Conservation (phyloP, 176 grass and related monocot genomes). For the Lolium rigidum region DNA sequence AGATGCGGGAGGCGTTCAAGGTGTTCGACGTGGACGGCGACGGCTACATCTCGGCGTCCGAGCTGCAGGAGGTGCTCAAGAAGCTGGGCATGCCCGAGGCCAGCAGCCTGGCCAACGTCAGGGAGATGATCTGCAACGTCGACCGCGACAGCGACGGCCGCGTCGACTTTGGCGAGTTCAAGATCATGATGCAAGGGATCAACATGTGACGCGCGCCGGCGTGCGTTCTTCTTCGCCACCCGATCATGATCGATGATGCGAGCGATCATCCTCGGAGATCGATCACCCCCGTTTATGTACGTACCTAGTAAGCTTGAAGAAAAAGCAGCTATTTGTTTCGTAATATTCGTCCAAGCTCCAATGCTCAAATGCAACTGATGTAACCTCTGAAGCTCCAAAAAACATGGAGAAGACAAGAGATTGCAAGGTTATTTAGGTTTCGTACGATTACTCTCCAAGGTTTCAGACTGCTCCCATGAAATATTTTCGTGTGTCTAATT, state of each 20-base stretch:
- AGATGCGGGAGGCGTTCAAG: conserved; percentile 78
- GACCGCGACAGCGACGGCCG: conserved; percentile 63
- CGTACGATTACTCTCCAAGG: neutral
- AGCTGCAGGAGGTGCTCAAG: conserved; percentile 72
- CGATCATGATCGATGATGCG: neutral
- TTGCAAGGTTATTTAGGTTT: conserved; percentile 26
- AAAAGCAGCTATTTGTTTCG: neutral
- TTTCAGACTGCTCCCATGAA: conserved; percentile 4
- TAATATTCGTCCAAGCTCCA: neutral
- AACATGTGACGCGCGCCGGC: conserved; percentile 36
- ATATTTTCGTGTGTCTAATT: neutral
- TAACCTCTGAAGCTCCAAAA: conserved; percentile 1
- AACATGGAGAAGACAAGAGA: conserved; percentile 8
- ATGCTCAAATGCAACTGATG: neutral
- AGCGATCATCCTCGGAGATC: neutral
- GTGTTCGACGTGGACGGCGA: conserved; percentile 82
- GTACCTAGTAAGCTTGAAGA: neutral
- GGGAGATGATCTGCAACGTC: conserved; percentile 78
- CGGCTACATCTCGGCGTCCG: conserved; percentile 70
- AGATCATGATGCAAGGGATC: conserved; percentile 75
- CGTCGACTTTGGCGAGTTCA: conserved; percentile 76
- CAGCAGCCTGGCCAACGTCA: conserved; percentile 55
- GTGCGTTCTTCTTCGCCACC: neutral
- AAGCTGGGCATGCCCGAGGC: conserved; percentile 69
- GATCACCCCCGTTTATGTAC: neutral